phyloP scores from a whole-genome alignment of 2,329 filamentous ascomycete species.

The Apiospora sp. region DNA sequence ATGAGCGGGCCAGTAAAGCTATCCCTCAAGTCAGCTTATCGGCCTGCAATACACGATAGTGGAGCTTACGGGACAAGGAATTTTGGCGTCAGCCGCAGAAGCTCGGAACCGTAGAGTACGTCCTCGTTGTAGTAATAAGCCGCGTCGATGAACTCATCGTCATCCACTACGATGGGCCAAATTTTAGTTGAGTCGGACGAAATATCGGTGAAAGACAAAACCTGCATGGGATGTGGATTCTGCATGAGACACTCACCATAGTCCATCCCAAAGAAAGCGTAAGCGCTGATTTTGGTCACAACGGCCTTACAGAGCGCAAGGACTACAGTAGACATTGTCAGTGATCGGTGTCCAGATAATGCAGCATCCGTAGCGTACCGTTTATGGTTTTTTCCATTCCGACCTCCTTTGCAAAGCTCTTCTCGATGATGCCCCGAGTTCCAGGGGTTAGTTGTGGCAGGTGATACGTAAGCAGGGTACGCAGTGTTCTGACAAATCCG shows the following conservation, averaged over 20 bases:
- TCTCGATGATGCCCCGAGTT: constrained; percentile 10
- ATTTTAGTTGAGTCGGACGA: too few species aligned
- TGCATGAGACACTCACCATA: too few species aligned
- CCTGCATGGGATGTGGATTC: too few species aligned
- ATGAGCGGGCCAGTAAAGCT: constrained; percentile 20
- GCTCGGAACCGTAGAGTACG: constrained; percentile 37
- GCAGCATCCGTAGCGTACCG: neutral
- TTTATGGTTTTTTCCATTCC: neutral
- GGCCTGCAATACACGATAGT: neutral
- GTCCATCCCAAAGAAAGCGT: constrained; percentile 31
- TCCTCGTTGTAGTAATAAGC: constrained; percentile 37
- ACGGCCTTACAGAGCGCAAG: constrained; percentile 20
- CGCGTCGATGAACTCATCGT: constrained; percentile 37
- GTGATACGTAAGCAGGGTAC: constrained; percentile 36
- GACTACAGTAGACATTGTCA: constrained; percentile 26
- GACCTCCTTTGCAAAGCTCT: neutral
- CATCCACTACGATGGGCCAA: constrained; percentile 28
- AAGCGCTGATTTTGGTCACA: constrained; percentile 28
- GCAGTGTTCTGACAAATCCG: constrained; percentile 34
- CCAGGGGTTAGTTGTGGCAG: constrained; percentile 28
- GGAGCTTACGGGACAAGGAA: constrained; percentile 20
- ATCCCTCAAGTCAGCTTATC: neutral
- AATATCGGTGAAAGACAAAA: too few species aligned
- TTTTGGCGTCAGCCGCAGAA: constrained; percentile 34
- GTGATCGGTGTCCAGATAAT: neutral